Base-by-base conservation (phyloP, 2,329 filamentous ascomycete genomes). In the Leptographium procerum region DNA sequence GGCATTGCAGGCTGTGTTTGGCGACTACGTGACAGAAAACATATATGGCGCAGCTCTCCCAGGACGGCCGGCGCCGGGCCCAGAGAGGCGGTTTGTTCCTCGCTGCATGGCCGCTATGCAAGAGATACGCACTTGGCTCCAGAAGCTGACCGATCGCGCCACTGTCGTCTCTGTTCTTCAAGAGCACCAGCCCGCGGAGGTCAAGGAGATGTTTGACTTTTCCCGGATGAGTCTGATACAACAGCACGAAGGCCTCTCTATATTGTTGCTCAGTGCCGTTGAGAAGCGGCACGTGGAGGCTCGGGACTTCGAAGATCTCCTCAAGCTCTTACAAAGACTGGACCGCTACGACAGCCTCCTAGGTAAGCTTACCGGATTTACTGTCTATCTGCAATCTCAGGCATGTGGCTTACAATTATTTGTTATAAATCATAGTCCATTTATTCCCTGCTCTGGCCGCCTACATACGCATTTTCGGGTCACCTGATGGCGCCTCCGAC, bases 191-290 rank as follows among this genome's bases (percentile, higher is more conserved):
- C 69, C 74, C 51, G 77, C 79, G 11, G 88, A 91, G 63, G 78
- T 86, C 59, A 78, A 86, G 64, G 89, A 95, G 68, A 87, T 86
- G 4, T 81, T 95, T 61, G 86, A 91, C 65, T 88, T 89, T 66
- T 89, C 95, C 66, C 84, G 87, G 51, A 76, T 83, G 64, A 95
- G 89, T 66, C 78, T 99, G 56, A 83, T 87, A 26, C 86, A 89
- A 66, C 92, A 99, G 70, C 95, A 99, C 68, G 92, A 99, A 69
- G 83, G 88, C 19, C 76, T 99, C 19, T 86, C 87, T 14, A 81
- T 90, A n/a, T 87, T 96, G 57, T 74, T 95, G 56, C 85, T 84
- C 61, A 85, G 88, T 61, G 81, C 94, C 57, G 82, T 96, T 61
- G 89, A 91, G 65, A 86, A 84, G 63, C 83, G 85, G 57, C 86